A percentile compares a stretch with the other conserved stretches of the same genome.
phyloP scores from a whole-genome alignment of 805 yeast genomes.

The Ogataea pini region DNA sequence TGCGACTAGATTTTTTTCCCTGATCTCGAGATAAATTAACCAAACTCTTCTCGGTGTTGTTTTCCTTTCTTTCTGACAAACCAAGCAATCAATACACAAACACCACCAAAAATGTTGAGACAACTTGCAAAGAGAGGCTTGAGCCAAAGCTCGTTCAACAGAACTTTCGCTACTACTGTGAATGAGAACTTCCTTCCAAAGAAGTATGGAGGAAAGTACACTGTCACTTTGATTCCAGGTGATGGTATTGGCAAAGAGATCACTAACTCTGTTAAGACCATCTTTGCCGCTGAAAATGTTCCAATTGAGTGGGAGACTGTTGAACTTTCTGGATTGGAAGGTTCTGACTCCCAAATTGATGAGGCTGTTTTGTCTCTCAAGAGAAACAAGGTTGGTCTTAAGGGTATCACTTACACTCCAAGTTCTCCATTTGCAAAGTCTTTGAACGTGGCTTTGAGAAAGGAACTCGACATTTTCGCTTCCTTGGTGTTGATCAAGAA shows the following conservation, averaged over 20 bases:
- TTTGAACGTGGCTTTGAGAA: conserved; percentile 93
- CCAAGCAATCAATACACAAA: not conserved
- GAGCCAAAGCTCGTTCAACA: conserved; percentile 18
- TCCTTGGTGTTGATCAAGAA: conserved; percentile 91
- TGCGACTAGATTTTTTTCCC: not conserved
- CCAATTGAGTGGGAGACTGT: conserved; percentile 94
- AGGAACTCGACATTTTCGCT: conserved; percentile 94
- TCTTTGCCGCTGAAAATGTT: conserved; percentile 81
- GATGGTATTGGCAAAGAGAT: conserved; percentile 98
- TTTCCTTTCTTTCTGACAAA: not conserved
- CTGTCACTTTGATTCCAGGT: conserved; percentile 95
- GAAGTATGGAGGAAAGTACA: conserved; percentile 92
- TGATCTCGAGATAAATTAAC: conserved; percentile 3
- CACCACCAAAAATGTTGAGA: conserved; percentile 27
- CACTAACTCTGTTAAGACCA: conserved; percentile 88
- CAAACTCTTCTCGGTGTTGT: not conserved
- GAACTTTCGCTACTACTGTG: conserved; percentile 35
- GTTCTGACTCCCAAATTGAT: conserved; percentile 53
- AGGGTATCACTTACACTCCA: conserved; percentile 94
- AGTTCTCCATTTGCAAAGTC: conserved; percentile 76
- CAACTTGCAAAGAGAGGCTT: conserved; percentile 24
- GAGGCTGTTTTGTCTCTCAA: conserved; percentile 89
- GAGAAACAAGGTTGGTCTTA: conserved; percentile 95
- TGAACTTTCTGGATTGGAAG: conserved; percentile 61
- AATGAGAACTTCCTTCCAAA: conserved; percentile 57